Percentiles rank a stretch among this genome's conserved stretches.
Evolutionary conservation across 2,329 filamentous ascomycete genomes (phyloP).

Genomic region (Calonectria pseudoreteaudii): DNA sequence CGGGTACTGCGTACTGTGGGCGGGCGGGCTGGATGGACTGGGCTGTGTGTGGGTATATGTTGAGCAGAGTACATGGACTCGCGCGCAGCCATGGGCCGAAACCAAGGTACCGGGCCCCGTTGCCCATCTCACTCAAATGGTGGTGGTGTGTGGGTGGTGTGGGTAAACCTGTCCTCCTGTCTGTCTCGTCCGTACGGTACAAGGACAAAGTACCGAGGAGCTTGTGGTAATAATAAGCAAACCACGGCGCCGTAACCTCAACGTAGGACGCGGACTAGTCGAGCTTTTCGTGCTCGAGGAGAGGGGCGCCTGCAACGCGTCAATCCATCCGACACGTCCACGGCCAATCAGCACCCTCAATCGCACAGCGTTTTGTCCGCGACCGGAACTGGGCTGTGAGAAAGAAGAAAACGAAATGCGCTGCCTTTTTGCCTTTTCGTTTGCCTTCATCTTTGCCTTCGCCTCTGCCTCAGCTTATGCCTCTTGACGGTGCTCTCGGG

Average conservation of each 20-base stretch:
- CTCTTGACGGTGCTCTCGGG: background rate
- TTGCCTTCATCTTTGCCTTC: background rate
- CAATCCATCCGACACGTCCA: slow-evolving; percentile 3
- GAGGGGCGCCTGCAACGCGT: slow-evolving; percentile 13
- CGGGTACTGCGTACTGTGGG: background rate
- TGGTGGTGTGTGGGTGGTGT: slow-evolving; percentile 20
- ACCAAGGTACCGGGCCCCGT: background rate
- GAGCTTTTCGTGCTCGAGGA: background rate
- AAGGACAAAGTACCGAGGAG: slow-evolving; percentile 4
- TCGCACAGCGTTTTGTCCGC: slow-evolving; percentile 7
- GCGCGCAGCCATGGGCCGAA: background rate
- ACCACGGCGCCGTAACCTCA: background rate
- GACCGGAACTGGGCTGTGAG: slow-evolving; percentile 1
- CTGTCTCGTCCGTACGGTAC: slow-evolving; percentile 5
- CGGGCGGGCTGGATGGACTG: background rate
- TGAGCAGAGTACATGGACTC: background rate
- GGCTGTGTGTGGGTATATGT: slow-evolving; percentile 5
- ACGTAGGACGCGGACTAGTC: slow-evolving; percentile 7
- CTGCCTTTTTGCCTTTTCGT: slow-evolving; percentile 6
- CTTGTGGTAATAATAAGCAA: slow-evolving; percentile 9
- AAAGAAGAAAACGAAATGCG: background rate
- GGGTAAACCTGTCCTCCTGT: slow-evolving; percentile 13
- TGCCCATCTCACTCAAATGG: slow-evolving; percentile 1
- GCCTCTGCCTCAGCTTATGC: background rate
- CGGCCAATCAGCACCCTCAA: slow-evolving; percentile 19